These are phyloP conservation scores for Fallopia convolvulus DNA, from an alignment of 148 eudicot species.

Conservation along the genomic window DNA sequence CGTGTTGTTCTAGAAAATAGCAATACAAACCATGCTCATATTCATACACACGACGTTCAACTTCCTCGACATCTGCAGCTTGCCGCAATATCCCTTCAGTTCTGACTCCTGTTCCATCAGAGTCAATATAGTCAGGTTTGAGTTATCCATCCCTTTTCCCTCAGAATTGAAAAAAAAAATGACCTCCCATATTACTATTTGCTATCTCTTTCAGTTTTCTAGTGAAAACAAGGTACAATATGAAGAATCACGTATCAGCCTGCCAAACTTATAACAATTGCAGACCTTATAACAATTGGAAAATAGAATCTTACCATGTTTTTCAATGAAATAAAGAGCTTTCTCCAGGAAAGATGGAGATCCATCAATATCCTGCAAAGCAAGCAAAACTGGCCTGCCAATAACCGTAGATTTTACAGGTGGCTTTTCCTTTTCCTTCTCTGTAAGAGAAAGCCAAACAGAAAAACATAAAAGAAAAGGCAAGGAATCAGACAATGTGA, in stretches of 20 bases:
- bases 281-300: neutral
- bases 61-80: conserved; percentile 97
- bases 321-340: conserved; percentile 77
- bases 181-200: neutral
- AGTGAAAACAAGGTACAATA: neutral
- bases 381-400: conserved; percentile 81
- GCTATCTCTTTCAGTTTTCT: neutral
- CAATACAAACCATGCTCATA: conserved; percentile 71
- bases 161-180: neutral
- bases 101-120: conserved; percentile 47
- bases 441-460: conserved; percentile 23
- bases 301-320: conserved; percentile 46
- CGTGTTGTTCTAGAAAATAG: neutral
- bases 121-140: neutral
- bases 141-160: neutral
- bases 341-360: conserved; percentile 93
- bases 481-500: conserved; percentile 2
- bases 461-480: neutral
- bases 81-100: conserved; percentile 94
- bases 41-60: conserved; percentile 76
- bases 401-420: conserved; percentile 57
- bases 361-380: conserved; percentile 94
- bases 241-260: neutral
- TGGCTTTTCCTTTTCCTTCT: conserved; percentile 47
- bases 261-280: neutral